phyloP scores from a whole-genome alignment of 306 rosid species.

The Quercus bicolor region DNA sequence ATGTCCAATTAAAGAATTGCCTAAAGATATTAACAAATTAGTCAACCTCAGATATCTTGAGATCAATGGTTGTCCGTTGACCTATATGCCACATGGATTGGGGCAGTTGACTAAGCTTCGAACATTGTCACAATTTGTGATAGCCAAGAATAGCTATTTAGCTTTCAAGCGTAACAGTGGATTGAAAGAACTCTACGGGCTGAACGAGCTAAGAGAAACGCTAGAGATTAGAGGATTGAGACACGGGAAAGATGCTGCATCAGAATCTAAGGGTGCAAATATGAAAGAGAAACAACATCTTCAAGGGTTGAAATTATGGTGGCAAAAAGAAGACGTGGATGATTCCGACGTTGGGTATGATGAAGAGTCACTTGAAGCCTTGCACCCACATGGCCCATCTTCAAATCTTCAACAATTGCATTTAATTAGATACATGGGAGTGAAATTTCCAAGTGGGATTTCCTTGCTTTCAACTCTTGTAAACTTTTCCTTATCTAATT shows the following conservation, averaged over 20 bases:
- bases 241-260: neutral
- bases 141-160: neutral
- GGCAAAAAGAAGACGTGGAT: neutral
- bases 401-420: neutral
- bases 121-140: neutral
- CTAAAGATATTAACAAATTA: neutral
- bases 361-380: neutral
- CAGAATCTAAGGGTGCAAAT: neutral
- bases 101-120: neutral
- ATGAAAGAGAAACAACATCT: constrained; percentile 6
- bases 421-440: neutral
- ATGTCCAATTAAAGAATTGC: constrained; percentile 7
- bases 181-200: neutral
- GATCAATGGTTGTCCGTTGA: neutral
- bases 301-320: neutral
- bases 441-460: constrained; percentile 12
- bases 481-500: fast-evolving
- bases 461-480: constrained; percentile 7
- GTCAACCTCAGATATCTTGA: constrained; percentile 17
- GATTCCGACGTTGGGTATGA: neutral
- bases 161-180: neutral
- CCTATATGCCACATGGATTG: constrained; percentile 5
- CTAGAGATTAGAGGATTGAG: neutral
- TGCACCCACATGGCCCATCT: neutral
- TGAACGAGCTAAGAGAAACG: neutral